Base-by-base conservation (phyloP, 2,329 filamentous ascomycete genomes). In the Colletotrichum higginsianum region DNA sequence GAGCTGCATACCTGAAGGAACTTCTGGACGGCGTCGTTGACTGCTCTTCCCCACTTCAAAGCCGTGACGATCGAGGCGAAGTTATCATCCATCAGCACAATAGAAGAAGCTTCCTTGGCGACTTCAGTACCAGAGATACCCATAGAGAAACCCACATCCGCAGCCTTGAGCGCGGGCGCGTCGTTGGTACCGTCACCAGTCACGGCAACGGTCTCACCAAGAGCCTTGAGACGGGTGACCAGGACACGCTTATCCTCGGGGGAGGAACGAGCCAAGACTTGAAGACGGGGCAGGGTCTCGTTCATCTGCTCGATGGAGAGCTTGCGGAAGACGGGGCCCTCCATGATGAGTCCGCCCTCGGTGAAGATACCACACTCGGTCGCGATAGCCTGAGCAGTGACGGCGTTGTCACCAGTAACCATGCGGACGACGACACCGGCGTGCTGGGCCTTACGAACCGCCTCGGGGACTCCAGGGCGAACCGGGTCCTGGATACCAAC, bases 401-500 rank as follows among this genome's bases (percentile, higher is more conserved):
- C 78, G 55, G 80, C 84, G 75, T 93, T 93, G 81, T 93, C 91
- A 75, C 90, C 91, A 46, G 91, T 93, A 61, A 93, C 91, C 91
- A 93, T 93, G 75, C 91, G 90, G 56, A 92, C 89, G 69, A 89
- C 84, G 21, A 93, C 91, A 72, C 91, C 91, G 23, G 91, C 91
- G 49, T 83, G 86, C 75, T 90, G 87, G 73, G 90, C 92, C 76
- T 88, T 88, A 64, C 84, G 81, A 57, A 93, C 92, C 64, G 91
- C 91, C 60, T 89, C 86, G 11, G 89, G 84, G 18, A 93, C 91
- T 76, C 91, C 91, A 4, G 87, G 85, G 63, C 91, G 86, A 26
- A 93, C 86, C 26, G 91, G 91, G 79, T 93, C 91, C 77, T 93
- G 90, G 75, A 93, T 93, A 76, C 91, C 91, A 56, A 93, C 89